Evolutionary conservation across 352 stramenopile genomes (phyloP).

Genomic region (Stephanocyclus meneghinianus): DNA sequence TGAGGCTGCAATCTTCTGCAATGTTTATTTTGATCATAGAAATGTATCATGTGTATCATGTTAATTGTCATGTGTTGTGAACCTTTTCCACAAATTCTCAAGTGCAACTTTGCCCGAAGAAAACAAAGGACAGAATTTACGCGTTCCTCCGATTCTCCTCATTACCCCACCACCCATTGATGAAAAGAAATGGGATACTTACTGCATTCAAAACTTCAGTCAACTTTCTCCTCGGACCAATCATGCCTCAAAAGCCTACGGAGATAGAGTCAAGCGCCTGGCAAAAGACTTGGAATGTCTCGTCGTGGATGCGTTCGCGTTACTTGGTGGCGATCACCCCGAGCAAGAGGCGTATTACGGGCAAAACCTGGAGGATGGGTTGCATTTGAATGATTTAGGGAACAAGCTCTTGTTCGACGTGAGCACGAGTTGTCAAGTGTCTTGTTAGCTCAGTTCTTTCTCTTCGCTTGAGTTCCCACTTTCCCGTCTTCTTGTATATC

Average conservation of each 20-base stretch:
- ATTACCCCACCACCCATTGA: constrained; percentile 63
- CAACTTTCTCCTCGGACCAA: constrained; percentile 55
- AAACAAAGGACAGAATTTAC: not conserved
- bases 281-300: constrained; percentile 46
- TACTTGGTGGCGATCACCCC: constrained; percentile 48
- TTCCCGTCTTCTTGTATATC: too few relatives aligned
- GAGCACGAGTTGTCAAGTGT: too few relatives aligned
- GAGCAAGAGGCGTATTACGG: constrained; percentile 19
- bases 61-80: too few relatives aligned
- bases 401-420: constrained; percentile 35
- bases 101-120: not conserved
- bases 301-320: constrained; percentile 63
- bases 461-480: too few relatives aligned
- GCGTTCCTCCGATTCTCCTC: constrained; percentile 54
- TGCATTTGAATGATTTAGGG: constrained; percentile 67
- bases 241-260: constrained; percentile 51
- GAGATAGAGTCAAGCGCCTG: constrained; percentile 50
- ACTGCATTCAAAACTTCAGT: constrained; percentile 23
- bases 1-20: not conserved
- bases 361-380: constrained; percentile 53
- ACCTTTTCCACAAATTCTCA: too few relatives aligned
- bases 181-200: constrained; percentile 41
- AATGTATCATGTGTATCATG: too few relatives aligned
- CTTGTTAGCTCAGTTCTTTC: too few relatives aligned
- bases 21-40: too few relatives aligned